A percentile compares a stretch with the other conserved stretches of the same genome.
These are phyloP conservation scores for Neurospora pannonica DNA, from an alignment of 495 filamentous ascomycete genomes.

Conservation along the genomic window DNA sequence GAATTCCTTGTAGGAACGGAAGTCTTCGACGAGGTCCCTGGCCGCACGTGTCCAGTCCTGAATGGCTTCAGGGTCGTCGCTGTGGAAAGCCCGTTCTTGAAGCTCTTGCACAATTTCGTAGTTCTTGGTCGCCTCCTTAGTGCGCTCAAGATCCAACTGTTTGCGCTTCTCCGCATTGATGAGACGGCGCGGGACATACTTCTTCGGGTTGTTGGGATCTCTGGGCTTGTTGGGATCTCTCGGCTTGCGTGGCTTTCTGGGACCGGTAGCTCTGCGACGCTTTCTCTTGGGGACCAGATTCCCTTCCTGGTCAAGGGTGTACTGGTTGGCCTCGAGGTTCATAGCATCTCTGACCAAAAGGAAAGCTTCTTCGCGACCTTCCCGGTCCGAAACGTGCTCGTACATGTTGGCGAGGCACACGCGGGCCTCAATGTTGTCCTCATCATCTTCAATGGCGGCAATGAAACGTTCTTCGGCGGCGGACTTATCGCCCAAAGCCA, in stretches of 20 bases:
- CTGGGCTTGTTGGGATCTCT: conserved; percentile 8
- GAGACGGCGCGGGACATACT: conserved; percentile 26
- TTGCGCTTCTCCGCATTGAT: conserved; percentile 25
- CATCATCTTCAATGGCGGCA: conserved; percentile 58
- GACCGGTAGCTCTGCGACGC: conserved; percentile 8
- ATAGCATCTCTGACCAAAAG: conserved; percentile 66
- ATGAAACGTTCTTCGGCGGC: conserved; percentile 69
- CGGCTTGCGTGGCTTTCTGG: conserved; percentile 12
- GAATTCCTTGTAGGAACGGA: conserved; percentile 64
- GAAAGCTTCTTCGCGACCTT: conserved; percentile 51
- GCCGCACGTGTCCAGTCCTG: conserved; percentile 67
- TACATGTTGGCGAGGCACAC: conserved; percentile 72
- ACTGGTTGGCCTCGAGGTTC: conserved; percentile 38
- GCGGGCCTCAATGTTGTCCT: conserved; percentile 55
- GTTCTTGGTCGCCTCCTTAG: conserved; percentile 47
- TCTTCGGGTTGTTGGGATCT: conserved; percentile 15
- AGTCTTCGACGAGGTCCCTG: conserved; percentile 66
- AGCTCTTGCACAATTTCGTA: conserved; percentile 48
- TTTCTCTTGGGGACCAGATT: background rate
- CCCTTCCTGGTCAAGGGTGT: conserved; percentile 19
- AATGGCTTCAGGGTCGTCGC: conserved; percentile 39
- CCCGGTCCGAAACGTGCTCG: conserved; percentile 55
- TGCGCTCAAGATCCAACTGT: conserved; percentile 32
- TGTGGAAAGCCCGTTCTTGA: conserved; percentile 38
- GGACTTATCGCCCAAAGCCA: conserved; percentile 47